A percentile compares a stretch with the other conserved stretches of the same genome.
These are phyloP conservation scores for Nakazawaea wyomingensis DNA, from an alignment of 805 yeast species.

Conservation along the genomic window DNA sequence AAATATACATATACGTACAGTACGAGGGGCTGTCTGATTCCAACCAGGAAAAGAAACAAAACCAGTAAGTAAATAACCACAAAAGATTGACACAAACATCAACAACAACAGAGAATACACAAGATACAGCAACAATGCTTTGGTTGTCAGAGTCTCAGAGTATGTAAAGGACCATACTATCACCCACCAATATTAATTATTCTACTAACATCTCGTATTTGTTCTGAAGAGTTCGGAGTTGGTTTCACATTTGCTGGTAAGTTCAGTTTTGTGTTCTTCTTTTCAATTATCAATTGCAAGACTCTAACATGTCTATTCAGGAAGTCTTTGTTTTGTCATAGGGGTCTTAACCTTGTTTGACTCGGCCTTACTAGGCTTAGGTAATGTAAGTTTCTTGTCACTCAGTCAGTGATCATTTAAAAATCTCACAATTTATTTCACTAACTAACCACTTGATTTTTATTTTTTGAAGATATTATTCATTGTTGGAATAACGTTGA, in stretches of 20 bases:
- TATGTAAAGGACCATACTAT: slow-evolving; percentile 31
- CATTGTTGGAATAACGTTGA: slow-evolving; percentile 74
- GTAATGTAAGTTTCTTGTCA: slow-evolving; percentile 45
- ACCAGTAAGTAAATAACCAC: no score
- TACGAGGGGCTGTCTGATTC: no score
- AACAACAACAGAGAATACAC: neutral
- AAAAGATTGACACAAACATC: no score
- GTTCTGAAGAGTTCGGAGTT: slow-evolving; percentile 93
- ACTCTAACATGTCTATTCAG: slow-evolving; percentile 22
- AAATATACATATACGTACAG: no score
- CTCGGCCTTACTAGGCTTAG: slow-evolving; percentile 82
- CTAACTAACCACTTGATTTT: neutral
- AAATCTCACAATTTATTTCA: neutral
- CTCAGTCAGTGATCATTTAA: neutral
- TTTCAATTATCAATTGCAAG: neutral
- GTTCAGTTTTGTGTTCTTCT: slow-evolving; percentile 8
- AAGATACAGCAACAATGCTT: slow-evolving; percentile 32
- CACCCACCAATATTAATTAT: no score
- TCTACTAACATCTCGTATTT: no score
- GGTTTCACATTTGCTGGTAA: slow-evolving; percentile 81
- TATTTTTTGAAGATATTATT: slow-evolving; percentile 41
- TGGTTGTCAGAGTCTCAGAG: slow-evolving; percentile 78
- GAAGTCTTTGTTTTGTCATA: slow-evolving; percentile 68
- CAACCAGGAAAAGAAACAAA: no score
- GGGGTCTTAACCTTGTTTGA: slow-evolving; percentile 88